Percentiles rank a stretch among this genome's conserved stretches.
Conservation (phyloP, 495 filamentous ascomycete genomes). For the Aspergillus haitiensis region DNA sequence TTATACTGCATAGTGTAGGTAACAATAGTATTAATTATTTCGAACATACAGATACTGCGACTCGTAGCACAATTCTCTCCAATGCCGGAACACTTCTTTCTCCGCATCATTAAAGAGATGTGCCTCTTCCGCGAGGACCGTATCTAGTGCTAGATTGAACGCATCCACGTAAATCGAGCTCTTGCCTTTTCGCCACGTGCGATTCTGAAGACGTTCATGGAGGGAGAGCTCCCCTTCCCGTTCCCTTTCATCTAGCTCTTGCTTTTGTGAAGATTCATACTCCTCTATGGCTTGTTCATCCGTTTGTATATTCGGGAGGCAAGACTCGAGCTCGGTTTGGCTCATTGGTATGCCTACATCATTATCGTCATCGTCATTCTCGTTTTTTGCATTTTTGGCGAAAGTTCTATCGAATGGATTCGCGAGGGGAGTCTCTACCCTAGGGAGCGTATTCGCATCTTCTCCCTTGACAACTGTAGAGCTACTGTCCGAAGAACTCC, state of each 20-base stretch:
- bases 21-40: no score
- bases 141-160: constrained; percentile 90
- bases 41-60: constrained; percentile 80
- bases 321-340: constrained; percentile 74
- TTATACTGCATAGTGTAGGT: no score
- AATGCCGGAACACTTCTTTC: constrained; percentile 71
- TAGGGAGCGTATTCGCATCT: constrained; percentile 7
- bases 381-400: constrained; percentile 30
- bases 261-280: constrained; percentile 65
- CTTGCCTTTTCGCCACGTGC: constrained; percentile 60
- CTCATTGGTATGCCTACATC: constrained; percentile 25
- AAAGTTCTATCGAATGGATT: background rate
- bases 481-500: constrained; percentile 15
- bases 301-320: constrained; percentile 65
- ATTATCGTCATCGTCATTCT: constrained; percentile 40
- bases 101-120: constrained; percentile 86
- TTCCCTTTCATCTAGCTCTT: constrained; percentile 25
- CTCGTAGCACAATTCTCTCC: constrained; percentile 75
- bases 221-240: constrained; percentile 34
- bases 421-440: no score
- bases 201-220: constrained; percentile 51
- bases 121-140: constrained; percentile 83
- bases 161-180: constrained; percentile 97
- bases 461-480: background rate
- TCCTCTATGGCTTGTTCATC: constrained; percentile 74